Base-by-base conservation (phyloP, 2,329 filamentous ascomycete species). In the Fusarium setosum region DNA sequence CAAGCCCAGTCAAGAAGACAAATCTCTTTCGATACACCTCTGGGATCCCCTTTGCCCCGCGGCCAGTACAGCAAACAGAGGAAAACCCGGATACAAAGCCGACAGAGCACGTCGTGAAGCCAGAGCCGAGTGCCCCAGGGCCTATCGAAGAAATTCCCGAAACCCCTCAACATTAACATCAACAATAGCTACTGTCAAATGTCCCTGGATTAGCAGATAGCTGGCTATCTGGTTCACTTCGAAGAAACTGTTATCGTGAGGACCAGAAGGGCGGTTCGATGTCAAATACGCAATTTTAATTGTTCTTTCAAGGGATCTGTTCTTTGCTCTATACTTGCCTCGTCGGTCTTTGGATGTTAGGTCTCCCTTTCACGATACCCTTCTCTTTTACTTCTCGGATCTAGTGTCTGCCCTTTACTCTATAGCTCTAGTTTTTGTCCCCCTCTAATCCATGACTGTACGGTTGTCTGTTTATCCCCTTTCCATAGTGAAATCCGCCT, bases 21-120 rank as follows among this genome's bases (percentile, higher is more conserved):
- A 72, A 69, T 2, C 67, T 80, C 41, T 80, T 79, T 37, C 72
- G 75, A 13, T 79, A 79, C 51, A 82, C 77, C 5, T 77, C 81
- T 12, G 77, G 81, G 6, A 85, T 86, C 41, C 83, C 81, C 1
- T 86, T 86, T 73, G 82, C 81, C 6, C 76, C 77, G 7, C 69
- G 72, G 23, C 57, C 70, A 3, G 38, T 41, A 34, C 65, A 63
- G 44, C 51, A 58, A 26, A 20, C 54, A 15, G 53, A 13, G 20
- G 45, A 48, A 11, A 44, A 51, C 21, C 26, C 38, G 24, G 48
- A 65, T 38, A 10, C 40, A 12, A 52, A 59, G 15, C 12, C 29
- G 8, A n/a, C 34, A 24, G 55, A 44, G 17, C 23, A 50, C 5
- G 34, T 24, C 10, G 50, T 42, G 4, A 61, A 59, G 44, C 26